Percentiles rank a stretch among this genome's conserved stretches.
Evolutionary conservation across 305 asterid genomes (phyloP).

Genomic region (Solanum hybrid): DNA sequence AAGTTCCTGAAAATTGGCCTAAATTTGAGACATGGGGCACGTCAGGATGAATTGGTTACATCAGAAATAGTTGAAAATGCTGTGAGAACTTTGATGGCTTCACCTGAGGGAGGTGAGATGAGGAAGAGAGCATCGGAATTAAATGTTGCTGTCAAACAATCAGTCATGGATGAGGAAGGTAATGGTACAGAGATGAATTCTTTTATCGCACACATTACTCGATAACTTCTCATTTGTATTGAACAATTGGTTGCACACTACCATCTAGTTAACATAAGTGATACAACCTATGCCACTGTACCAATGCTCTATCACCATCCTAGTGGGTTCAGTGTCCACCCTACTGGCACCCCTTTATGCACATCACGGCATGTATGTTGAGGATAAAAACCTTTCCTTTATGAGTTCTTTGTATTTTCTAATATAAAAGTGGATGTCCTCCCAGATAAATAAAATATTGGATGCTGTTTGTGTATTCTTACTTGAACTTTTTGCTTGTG

Average conservation of each 20-base stretch:
- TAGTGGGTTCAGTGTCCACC: background rate
- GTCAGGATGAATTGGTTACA: constrained; percentile 24
- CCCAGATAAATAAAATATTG: background rate
- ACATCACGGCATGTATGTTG: background rate
- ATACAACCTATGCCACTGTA: background rate
- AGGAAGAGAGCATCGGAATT: constrained; percentile 46
- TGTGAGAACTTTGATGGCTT: constrained; percentile 34
- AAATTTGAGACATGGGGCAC: constrained; percentile 32
- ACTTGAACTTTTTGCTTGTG: background rate
- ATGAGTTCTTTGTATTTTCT: background rate
- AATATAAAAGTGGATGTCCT: background rate
- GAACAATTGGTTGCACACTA: background rate
- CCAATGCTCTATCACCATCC: background rate
- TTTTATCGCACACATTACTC: constrained; percentile 44
- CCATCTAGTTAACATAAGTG: background rate
- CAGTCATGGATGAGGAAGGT: constrained; percentile 41
- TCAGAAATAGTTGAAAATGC: constrained; percentile 23
- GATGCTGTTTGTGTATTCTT: background rate
- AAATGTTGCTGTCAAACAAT: constrained; percentile 27
- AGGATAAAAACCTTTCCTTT: background rate
- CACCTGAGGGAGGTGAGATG: constrained; percentile 44
- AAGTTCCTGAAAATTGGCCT: constrained; percentile 35
- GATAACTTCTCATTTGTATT: constrained; percentile 11
- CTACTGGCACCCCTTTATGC: background rate
- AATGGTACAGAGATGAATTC: constrained; percentile 30